A percentile compares a stretch with the other conserved stretches of the same genome.
Evolutionary conservation across 2,329 filamentous ascomycete genomes (phyloP).

Genomic region (Cladophialophora carrionii): DNA sequence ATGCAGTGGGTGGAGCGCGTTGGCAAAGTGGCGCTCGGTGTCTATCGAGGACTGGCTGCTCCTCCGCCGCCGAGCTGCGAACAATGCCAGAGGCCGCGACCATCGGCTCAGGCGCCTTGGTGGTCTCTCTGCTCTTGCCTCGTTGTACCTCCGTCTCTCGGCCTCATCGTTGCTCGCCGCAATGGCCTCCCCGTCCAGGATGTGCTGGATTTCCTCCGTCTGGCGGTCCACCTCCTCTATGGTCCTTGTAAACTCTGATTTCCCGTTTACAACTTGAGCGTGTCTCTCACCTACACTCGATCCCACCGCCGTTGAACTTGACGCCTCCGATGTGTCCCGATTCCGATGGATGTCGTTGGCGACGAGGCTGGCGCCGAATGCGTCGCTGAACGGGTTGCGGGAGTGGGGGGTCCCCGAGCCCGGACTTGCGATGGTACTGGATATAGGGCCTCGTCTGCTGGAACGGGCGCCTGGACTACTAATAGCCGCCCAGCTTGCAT

Average conservation of each 20-base stretch:
- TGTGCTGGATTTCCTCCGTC: not conserved
- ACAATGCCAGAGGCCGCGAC: not conserved
- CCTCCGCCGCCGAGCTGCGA: not conserved
- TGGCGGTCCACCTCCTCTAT: slow-evolving; percentile 13
- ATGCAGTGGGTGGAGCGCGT: not conserved
- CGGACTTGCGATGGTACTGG: not conserved
- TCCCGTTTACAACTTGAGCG: not conserved
- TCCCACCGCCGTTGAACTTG: not conserved
- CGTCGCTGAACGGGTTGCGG: not conserved
- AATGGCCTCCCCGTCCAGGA: not conserved
- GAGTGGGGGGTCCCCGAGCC: not conserved
- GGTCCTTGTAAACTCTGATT: slow-evolving; percentile 6
- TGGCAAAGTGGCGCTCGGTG: not conserved
- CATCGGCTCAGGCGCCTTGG: not conserved
- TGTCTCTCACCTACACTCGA: not conserved
- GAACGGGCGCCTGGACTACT: not conserved
- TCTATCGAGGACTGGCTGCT: not conserved
- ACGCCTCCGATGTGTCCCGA: not conserved
- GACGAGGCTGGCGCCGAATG: not conserved
- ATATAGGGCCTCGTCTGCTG: slow-evolving; percentile 7
- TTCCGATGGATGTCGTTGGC: not conserved
- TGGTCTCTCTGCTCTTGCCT: not conserved
- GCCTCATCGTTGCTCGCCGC: not conserved
- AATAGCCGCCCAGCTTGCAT: slow-evolving; percentile 7
- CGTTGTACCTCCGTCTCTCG: not conserved